Base-by-base conservation (phyloP, 345 rosid genomes). In the Aquilaria sinensis region DNA sequence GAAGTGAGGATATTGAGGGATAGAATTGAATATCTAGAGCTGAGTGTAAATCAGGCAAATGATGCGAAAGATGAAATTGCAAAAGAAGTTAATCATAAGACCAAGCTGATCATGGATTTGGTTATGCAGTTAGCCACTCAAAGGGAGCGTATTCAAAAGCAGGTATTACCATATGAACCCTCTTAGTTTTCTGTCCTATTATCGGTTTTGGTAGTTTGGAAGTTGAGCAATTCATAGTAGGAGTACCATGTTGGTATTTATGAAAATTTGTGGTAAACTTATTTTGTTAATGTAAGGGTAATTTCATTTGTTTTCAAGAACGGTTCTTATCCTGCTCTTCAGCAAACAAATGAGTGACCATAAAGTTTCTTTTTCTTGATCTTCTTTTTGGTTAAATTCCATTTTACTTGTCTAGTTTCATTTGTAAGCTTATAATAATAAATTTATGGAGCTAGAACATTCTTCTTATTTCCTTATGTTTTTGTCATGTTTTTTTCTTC, bases 91-190 rank as follows among this genome's bases (percentile, higher is more conserved):
- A 79, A 78, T 70, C 50, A 51, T 16, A 73, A 83, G 70, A 75
- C 83, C 60, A 80, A 81, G 71, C 65, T 79, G 70, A 73, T 90
- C 74, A 88, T 74, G 90, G 92, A 94, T 68, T 73, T 83, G 75
- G 81, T 88, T 41, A 68, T 72, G 72, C 86, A 86, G 64, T 78
- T 94, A 68, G 79, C 94, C 29, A 68, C 60, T 16, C 90, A 90
- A 76, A 81, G 97, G 77, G 92, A 94, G 72, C 85, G 81, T 43
- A 81, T 94, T 56, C 84, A 86, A 65, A 84, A 85, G 62, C 90
- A 90, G 96, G 99, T 94, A 70, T 32, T 31, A 61, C 52, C 49
- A 57, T 53, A 16, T 47, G 43, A 37, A 37, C 43, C 43, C 43
- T 37, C 5, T 37, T 37, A 37, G 43, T 37, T 37, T 23, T 37